Conservation (phyloP, 2,329 filamentous ascomycete species). For the Westerdykella ornata region DNA sequence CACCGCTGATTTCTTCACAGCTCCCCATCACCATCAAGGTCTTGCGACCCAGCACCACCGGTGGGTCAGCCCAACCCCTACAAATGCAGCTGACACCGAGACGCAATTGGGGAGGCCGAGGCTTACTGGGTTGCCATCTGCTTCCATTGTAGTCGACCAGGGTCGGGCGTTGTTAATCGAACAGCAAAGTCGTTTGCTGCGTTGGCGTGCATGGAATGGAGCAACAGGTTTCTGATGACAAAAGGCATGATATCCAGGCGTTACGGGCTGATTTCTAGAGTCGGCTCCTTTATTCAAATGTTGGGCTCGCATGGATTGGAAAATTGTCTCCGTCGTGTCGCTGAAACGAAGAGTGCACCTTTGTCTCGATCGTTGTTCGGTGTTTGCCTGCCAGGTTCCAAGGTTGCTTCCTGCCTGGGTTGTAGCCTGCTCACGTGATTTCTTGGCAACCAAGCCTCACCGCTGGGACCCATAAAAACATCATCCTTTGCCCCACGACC, state of each 20-base stretch:
- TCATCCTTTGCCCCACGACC: conserved; percentile 28
- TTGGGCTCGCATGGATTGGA: not conserved
- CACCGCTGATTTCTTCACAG: conserved; percentile 42
- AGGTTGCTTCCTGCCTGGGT: not conserved
- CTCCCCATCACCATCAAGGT: conserved; percentile 62
- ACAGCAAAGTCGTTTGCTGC: conserved; percentile 22
- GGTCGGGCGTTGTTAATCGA: conserved; percentile 3
- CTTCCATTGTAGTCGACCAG: conserved; percentile 59
- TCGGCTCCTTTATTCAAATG: not conserved
- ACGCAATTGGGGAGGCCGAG: conserved; percentile 82
- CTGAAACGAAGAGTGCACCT: not conserved
- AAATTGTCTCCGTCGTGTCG: too few species aligned
- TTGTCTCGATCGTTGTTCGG: not conserved
- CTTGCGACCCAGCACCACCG: conserved; percentile 43
- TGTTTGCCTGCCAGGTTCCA: not conserved
- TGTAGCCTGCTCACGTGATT: not conserved
- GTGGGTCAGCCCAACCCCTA: conserved; percentile 46
- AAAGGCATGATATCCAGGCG: conserved; percentile 33
- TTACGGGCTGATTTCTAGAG: conserved; percentile 14
- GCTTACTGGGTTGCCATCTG: conserved; percentile 84
- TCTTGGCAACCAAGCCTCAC: conserved; percentile 8
- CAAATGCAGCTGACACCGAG: conserved; percentile 68
- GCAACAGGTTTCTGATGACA: conserved; percentile 14
- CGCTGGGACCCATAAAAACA: conserved; percentile 30
- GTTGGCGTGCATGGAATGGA: conserved; percentile 31